phyloP scores from a whole-genome alignment of 2,329 filamentous ascomycete genomes.

The Penicillium verrucosum region DNA sequence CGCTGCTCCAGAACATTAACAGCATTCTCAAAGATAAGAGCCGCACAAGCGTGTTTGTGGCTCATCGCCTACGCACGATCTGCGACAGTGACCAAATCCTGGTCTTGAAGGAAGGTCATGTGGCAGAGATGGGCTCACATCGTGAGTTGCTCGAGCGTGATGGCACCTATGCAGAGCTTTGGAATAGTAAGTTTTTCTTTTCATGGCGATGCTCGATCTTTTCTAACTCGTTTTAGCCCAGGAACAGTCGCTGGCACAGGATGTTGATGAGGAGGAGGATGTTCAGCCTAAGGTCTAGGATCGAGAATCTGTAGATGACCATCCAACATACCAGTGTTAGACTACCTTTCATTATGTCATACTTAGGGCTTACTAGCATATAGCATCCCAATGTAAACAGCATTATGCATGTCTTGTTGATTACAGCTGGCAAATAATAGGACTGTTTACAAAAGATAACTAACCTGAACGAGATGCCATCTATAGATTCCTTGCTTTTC shows the following conservation, averaged over 20 bases:
- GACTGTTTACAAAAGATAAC: not conserved
- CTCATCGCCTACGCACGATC: constrained; percentile 87
- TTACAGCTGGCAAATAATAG: not conserved
- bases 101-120: constrained; percentile 75
- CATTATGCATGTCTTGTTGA: too few relatives aligned
- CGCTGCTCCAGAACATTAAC: constrained; percentile 87
- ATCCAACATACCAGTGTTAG: constrained; percentile 19
- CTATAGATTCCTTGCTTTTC: not conserved
- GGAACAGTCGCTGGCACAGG: constrained; percentile 53
- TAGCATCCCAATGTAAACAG: not conserved
- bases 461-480: not conserved
- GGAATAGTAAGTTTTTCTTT: constrained; percentile 68
- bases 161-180: constrained; percentile 80
- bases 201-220: too few relatives aligned
- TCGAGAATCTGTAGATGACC: not conserved
- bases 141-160: constrained; percentile 70
- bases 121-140: constrained; percentile 89
- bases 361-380: not conserved
- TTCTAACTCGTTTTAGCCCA: constrained; percentile 49
- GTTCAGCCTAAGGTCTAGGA: not conserved
- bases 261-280: constrained; percentile 21
- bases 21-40: constrained; percentile 83
- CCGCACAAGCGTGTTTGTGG: constrained; percentile 90
- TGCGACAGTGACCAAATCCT: constrained; percentile 92
- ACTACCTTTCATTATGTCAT: constrained; percentile 13